phyloP scores from a whole-genome alignment of 208 protist species.

The Strigomonas oncopelti region DNA sequence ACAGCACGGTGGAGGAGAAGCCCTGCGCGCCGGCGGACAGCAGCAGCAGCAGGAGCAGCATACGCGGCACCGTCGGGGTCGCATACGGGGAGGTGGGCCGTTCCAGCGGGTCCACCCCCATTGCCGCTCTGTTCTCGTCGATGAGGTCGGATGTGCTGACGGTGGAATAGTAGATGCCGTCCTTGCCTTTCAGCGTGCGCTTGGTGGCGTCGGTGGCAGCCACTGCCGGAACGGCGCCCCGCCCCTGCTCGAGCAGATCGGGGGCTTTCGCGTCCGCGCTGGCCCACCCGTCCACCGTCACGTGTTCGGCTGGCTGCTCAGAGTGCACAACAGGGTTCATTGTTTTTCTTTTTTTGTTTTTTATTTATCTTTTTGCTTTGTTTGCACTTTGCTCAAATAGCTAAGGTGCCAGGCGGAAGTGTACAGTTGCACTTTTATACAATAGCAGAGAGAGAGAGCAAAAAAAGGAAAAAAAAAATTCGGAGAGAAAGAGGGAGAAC shows the following conservation, averaged over 20 bases:
- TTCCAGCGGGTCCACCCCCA: background rate
- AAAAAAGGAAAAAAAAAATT: background rate
- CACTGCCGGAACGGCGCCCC: background rate
- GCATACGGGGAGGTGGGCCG: background rate
- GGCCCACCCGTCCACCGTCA: background rate
- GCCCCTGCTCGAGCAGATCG: background rate
- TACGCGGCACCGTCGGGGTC: conserved; percentile 17
- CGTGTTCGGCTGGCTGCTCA: background rate
- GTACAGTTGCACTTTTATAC: background rate
- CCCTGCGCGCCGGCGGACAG: conserved; percentile 24
- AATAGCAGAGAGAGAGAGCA: conserved; percentile 6
- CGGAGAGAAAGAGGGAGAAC: no score
- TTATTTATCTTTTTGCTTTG: conserved; percentile 26
- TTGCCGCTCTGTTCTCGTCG: background rate
- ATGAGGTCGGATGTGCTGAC: background rate
- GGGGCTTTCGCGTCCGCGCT: background rate
- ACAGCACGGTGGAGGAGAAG: conserved; percentile 28
- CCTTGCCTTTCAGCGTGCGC: background rate
- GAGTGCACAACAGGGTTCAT: background rate
- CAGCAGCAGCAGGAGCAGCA: conserved; percentile 34
- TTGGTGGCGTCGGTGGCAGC: background rate
- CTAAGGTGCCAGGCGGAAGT: background rate
- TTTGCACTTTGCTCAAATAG: background rate
- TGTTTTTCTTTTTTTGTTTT: conserved; percentile 37
- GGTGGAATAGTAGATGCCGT: background rate